Evolutionary conservation across 2,329 filamentous ascomycete genomes (phyloP).

Genomic region (Alternaria brassicae): DNA sequence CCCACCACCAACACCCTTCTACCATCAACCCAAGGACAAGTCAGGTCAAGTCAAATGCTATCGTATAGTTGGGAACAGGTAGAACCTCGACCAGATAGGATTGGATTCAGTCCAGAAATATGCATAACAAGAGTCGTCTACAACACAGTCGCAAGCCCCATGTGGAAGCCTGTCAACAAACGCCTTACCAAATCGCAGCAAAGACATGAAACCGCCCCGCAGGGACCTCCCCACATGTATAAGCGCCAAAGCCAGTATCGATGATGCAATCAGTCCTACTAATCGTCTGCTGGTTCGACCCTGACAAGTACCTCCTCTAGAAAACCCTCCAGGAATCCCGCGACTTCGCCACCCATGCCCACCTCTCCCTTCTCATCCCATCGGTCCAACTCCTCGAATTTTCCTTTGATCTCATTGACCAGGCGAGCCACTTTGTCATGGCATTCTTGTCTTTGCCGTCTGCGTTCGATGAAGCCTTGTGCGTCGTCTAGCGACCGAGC

Average conservation of each 20-base stretch:
- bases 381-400: slow-evolving; percentile 89
- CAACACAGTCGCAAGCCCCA: background rate
- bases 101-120: background rate
- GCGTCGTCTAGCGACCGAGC: slow-evolving; percentile 62
- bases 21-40: background rate
- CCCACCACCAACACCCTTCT: background rate
- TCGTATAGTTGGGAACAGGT: background rate
- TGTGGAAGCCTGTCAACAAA: background rate
- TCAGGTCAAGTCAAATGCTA: background rate
- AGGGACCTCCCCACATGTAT: background rate
- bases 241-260: slow-evolving; percentile 1
- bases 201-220: background rate
- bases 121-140: background rate
- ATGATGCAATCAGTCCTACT: background rate
- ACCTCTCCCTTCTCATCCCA: slow-evolving; percentile 87
- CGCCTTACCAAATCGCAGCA: slow-evolving; percentile 7
- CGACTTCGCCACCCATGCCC: slow-evolving; percentile 90
- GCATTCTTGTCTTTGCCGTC: slow-evolving; percentile 60
- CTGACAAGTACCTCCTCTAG: slow-evolving; percentile 92
- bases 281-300: slow-evolving; percentile 84
- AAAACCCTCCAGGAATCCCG: slow-evolving; percentile 87
- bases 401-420: slow-evolving; percentile 80
- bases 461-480: slow-evolving; percentile 54
- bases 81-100: background rate
- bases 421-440: slow-evolving; percentile 84